Conservation (phyloP, 495 filamentous ascomycete species). For the Pseudomonodictys pantanalensis region DNA sequence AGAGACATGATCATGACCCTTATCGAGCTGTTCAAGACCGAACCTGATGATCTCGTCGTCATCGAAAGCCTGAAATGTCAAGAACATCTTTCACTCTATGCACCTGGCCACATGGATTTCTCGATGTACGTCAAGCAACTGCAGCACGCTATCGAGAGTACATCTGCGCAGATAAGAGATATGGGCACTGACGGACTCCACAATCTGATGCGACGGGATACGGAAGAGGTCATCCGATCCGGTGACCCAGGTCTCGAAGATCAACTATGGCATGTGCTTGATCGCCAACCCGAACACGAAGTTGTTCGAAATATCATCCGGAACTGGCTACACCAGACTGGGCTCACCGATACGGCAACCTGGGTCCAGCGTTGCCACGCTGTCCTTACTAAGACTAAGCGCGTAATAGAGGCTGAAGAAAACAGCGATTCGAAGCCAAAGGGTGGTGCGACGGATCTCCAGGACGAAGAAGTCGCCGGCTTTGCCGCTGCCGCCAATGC, state of each 20-base stretch:
- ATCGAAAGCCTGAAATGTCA: conserved; percentile 77
- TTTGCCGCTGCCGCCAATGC: conserved; percentile 72
- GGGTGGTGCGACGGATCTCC: conserved; percentile 64
- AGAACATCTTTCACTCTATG: conserved; percentile 91
- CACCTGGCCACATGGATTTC: conserved; percentile 80
- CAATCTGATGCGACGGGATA: conserved; percentile 91
- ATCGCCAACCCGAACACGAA: conserved; percentile 68
- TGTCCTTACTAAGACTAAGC: conserved; percentile 80
- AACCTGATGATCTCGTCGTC: conserved; percentile 69
- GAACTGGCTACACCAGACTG: conserved; percentile 88
- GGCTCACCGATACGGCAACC: conserved; percentile 66
- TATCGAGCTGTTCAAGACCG: conserved; percentile 75
- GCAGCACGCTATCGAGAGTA: conserved; percentile 71
- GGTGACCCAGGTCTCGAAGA: conserved; percentile 80
- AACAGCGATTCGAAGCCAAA: conserved; percentile 49
- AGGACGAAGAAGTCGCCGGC: conserved; percentile 94
- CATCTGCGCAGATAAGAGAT: conserved; percentile 64
- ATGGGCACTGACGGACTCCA: conserved; percentile 85
- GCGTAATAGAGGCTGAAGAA: conserved; percentile 53
- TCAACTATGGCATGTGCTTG: conserved; percentile 84
- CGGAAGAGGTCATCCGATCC: conserved; percentile 68
- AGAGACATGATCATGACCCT: conserved; percentile 87
- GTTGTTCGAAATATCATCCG: conserved; percentile 77
- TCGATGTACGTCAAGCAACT: conserved; percentile 75
- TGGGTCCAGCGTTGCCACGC: conserved; percentile 89